Evolutionary conservation across 1,284 basidiomycete species (phyloP), one percentile per base, ranked within the genome.

Genomic region (Exsudoporus floridanus): DNA sequence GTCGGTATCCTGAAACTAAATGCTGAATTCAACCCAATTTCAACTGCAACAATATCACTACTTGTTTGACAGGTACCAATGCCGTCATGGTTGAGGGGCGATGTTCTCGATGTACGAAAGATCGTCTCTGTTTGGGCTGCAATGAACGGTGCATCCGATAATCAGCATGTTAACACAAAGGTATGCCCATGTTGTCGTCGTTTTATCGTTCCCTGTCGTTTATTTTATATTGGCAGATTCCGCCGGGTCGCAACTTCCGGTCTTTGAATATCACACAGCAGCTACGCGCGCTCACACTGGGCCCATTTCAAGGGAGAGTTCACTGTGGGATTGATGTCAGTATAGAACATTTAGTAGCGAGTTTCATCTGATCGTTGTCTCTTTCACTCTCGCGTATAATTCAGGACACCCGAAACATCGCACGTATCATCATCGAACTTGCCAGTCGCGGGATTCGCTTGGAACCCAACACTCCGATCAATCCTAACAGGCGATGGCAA

Each of bases 301-400:
- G 77, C 21, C 72, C 77, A 2, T 97, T 97, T 64, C 73, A 86
- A 67, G 94, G 94, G 14, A 81, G 90, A 60, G 80, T 85, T 55
- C 94, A 97, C 70, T 86, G 85, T 62, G 94, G 94, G 19, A 88
- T 95, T 38, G 91, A 93, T 70, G 92, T 93, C 60, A 76, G 89
- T 84, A 34, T 25, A 46, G 7, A 46, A 42, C 52, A 25, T 21
- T 49, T 44, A 44, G 27, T 44, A 44, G 27, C 46, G 42, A 33
- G 50, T 58, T 49, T 53, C 49, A 34, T 56, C 59, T 37, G 58
- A 53, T 54, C 55, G 43, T 44, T 45, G 27, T 53, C 49, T 50
- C 36, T 51, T 44, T 27, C 36, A 30, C 27, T 56, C 36, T 47
- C 39, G 34, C 42, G 36, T 42, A 9, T 45, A 51, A 35, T 52